Percentiles rank a stretch among this genome's conserved stretches.
These are phyloP conservation scores for Oenanthe sinensis DNA, from an alignment of 129 eudicot genomes.

Conservation along the genomic window DNA sequence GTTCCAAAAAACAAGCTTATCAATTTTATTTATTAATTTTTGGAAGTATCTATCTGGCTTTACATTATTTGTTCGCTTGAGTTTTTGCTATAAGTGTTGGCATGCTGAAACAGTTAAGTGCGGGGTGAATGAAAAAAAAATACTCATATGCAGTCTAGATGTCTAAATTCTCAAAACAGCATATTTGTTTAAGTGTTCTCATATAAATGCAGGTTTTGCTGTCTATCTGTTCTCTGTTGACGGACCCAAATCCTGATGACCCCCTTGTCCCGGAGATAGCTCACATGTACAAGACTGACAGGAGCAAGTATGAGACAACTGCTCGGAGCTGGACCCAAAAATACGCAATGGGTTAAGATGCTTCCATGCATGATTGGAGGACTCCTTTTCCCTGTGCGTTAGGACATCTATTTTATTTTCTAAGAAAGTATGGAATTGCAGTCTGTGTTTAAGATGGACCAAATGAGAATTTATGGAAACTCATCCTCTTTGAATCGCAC, in stretches of 20 bases:
- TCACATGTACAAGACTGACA: slow-evolving; percentile 58
- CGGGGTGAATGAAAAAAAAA: not conserved
- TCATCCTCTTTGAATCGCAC: slow-evolving; percentile 6
- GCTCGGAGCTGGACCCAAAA: slow-evolving; percentile 69
- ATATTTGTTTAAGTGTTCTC: not conserved
- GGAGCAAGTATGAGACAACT: slow-evolving; percentile 58
- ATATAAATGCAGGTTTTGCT: slow-evolving; percentile 32
- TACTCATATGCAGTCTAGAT: not conserved
- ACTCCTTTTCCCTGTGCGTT: slow-evolving; percentile 18
- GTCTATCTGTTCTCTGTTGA: slow-evolving; percentile 49
- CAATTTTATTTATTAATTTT: too few relatives aligned
- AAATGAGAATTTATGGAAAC: slow-evolving; percentile 12
- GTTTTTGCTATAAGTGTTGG: not conserved
- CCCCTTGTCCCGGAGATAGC: slow-evolving; percentile 61
- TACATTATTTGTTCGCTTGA: not conserved
- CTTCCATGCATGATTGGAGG: slow-evolving; percentile 4
- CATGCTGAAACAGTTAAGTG: not conserved
- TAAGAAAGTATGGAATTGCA: slow-evolving; percentile 9
- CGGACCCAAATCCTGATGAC: slow-evolving; percentile 59
- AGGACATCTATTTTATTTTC: not conserved
- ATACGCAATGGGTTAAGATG: slow-evolving; percentile 54
- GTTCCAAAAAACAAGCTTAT: not conserved
- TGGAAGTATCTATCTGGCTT: not conserved
- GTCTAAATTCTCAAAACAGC: not conserved
- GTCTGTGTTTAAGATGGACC: slow-evolving; percentile 18